phyloP scores from a whole-genome alignment of 2,329 filamentous ascomycete genomes.

The Aspergillus amoenus region DNA sequence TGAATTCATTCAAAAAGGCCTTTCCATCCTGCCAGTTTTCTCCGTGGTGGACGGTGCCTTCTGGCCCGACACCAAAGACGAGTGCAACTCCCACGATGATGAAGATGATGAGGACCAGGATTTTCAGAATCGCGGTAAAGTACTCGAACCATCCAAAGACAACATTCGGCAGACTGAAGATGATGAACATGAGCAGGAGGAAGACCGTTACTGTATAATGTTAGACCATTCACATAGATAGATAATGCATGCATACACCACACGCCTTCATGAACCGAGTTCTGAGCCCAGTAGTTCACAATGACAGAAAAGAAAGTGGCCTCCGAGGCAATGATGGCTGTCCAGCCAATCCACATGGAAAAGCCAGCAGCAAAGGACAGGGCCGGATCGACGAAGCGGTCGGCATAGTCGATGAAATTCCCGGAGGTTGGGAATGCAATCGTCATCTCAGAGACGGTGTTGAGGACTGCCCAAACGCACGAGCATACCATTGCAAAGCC shows the following conservation, averaged over 20 bases:
- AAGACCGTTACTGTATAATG: constrained; percentile 2
- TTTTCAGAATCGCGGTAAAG: constrained; percentile 1
- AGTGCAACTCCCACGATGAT: constrained; percentile 2
- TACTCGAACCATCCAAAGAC: constrained; percentile 8
- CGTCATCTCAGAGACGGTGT: constrained; percentile 38
- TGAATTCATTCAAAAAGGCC: constrained; percentile 2
- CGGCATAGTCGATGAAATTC: constrained; percentile 11
- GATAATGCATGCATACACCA: neutral
- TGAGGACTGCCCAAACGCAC: constrained; percentile 34
- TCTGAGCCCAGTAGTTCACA: constrained; percentile 3
- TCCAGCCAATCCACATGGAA: constrained; percentile 6
- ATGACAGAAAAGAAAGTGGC: neutral
- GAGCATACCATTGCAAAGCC: constrained; percentile 31
- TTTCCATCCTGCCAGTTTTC: constrained; percentile 1
- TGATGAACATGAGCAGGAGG: neutral
- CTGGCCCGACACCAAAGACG: neutral
- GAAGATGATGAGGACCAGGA: constrained; percentile 4
- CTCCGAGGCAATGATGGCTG: constrained; percentile 4
- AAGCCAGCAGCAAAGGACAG: constrained; percentile 7
- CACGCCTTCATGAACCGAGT: neutral
- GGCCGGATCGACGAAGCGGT: constrained; percentile 12
- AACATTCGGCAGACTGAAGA: neutral
- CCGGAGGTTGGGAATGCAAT: constrained; percentile 27
- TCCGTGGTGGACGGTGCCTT: neutral
- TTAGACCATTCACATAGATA: neutral